Conservation (phyloP, 2,329 filamentous ascomycete species). For the Blastomyces silverae region DNA sequence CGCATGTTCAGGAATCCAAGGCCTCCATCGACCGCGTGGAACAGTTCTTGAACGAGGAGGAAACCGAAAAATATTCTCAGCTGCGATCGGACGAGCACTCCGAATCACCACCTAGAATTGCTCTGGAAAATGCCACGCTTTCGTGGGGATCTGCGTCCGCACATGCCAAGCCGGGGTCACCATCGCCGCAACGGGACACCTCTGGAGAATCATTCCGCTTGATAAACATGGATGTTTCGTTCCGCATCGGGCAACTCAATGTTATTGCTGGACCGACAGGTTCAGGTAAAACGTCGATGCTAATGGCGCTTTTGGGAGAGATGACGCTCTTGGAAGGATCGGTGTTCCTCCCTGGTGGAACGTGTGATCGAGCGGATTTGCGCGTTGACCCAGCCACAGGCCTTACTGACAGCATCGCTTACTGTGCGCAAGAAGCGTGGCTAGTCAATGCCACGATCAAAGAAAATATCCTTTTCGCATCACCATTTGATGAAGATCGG, state of each 20-base stretch:
- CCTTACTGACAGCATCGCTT: constrained; percentile 85
- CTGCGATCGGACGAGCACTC: constrained; percentile 62
- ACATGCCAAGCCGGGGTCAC: constrained; percentile 40
- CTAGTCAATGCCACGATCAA: constrained; percentile 92
- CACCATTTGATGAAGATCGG: constrained; percentile 68
- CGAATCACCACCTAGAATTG: constrained; percentile 66
- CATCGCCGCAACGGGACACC: constrained; percentile 46
- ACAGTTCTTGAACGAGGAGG: constrained; percentile 84
- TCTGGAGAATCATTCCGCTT: constrained; percentile 72
- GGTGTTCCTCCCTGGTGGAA: constrained; percentile 78
- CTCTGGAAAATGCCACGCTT: constrained; percentile 76
- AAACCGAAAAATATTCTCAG: constrained; percentile 92
- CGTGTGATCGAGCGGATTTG: constrained; percentile 72
- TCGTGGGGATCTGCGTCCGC: constrained; percentile 67
- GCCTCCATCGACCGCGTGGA: constrained; percentile 96
- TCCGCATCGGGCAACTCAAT: constrained; percentile 79
- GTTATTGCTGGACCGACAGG: constrained; percentile 90
- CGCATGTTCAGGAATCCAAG: constrained; percentile 94
- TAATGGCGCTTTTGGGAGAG: constrained; percentile 94
- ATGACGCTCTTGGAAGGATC: constrained; percentile 80
- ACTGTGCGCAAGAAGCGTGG: constrained; percentile 96
- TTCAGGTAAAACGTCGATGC: constrained; percentile 86
- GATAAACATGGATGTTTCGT: constrained; percentile 74
- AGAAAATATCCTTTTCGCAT: constrained; percentile 90
- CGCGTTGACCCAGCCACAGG: constrained; percentile 73